A percentile compares a stretch with the other conserved stretches of the same genome.
phyloP scores from a whole-genome alignment of 768 basidiomycete genomes.

The Crucibulum laeve region DNA sequence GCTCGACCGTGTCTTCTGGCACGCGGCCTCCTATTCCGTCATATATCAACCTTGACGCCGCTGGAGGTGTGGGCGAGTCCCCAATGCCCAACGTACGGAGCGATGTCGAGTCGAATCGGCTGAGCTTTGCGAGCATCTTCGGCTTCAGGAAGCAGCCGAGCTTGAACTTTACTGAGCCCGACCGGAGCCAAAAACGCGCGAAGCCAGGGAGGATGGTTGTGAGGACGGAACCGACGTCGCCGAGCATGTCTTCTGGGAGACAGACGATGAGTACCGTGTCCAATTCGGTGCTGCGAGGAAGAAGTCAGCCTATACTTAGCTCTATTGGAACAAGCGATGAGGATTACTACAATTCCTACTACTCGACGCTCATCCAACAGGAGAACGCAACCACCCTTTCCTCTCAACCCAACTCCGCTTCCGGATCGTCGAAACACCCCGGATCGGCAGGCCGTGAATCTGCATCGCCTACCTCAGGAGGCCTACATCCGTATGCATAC shows the following conservation, averaged over 20 bases:
- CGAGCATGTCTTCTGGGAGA: neutral
- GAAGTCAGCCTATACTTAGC: slow-evolving; percentile 10
- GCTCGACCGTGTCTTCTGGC: slow-evolving; percentile 30
- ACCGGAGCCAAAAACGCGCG: neutral
- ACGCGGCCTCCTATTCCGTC: slow-evolving; percentile 30
- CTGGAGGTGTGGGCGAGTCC: slow-evolving; percentile 65
- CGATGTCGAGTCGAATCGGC: slow-evolving; percentile 32
- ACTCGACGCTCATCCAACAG: slow-evolving; percentile 29
- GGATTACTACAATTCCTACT: slow-evolving; percentile 51
- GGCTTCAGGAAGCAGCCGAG: slow-evolving; percentile 22
- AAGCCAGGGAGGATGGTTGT: neutral
- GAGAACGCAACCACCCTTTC: slow-evolving; percentile 4
- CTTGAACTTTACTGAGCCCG: neutral
- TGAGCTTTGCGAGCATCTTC: slow-evolving; percentile 53
- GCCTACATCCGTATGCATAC: slow-evolving; percentile 55
- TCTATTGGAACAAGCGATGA: slow-evolving; percentile 23
- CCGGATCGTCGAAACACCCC: slow-evolving; percentile 12
- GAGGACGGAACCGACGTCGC: neutral
- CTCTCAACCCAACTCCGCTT: slow-evolving; percentile 10
- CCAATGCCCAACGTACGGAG: slow-evolving; percentile 38
- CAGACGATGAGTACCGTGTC: neutral
- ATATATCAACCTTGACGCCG: slow-evolving; percentile 39
- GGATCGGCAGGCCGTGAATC: slow-evolving; percentile 15
- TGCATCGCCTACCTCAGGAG: slow-evolving; percentile 19
- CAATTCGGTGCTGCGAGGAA: neutral